These are phyloP conservation scores for Crithidia acanthocephali DNA, from an alignment of 208 protist species.

Conservation along the genomic window DNA sequence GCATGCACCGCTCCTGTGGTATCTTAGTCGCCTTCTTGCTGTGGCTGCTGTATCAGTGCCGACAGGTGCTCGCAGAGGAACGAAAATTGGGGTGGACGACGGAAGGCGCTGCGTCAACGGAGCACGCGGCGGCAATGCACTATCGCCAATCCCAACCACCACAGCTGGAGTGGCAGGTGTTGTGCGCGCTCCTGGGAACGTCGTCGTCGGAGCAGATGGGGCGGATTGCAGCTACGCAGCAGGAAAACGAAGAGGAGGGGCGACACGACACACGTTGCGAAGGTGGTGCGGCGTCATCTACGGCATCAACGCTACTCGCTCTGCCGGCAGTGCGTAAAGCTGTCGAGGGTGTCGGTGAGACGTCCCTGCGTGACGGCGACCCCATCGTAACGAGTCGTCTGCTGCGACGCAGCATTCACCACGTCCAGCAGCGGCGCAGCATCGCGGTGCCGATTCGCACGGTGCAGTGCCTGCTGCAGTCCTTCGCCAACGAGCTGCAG, in stretches of 20 bases:
- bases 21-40: slow-evolving; percentile 69
- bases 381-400: slow-evolving; percentile 21
- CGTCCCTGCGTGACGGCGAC: neutral
- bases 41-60: slow-evolving; percentile 61
- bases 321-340: too few species aligned
- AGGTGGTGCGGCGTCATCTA: too few species aligned
- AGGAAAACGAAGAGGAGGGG: too few species aligned
- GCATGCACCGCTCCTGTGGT: slow-evolving; percentile 84
- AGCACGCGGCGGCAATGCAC: too few species aligned
- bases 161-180: too few species aligned
- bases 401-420: slow-evolving; percentile 34
- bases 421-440: slow-evolving; percentile 53
- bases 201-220: too few species aligned
- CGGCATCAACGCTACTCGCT: too few species aligned
- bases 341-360: slow-evolving; percentile 1
- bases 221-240: too few species aligned
- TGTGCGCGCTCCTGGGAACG: too few species aligned
- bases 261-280: too few species aligned
- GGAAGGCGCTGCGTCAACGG: too few species aligned
- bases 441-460: slow-evolving; percentile 68
- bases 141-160: too few species aligned
- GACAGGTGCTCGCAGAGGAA: slow-evolving; percentile 18
- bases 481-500: slow-evolving; percentile 52
- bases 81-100: neutral
- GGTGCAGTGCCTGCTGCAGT: slow-evolving; percentile 52